Base-by-base conservation (phyloP, 2,329 filamentous ascomycete genomes). In the Ascochyta pisi region DNA sequence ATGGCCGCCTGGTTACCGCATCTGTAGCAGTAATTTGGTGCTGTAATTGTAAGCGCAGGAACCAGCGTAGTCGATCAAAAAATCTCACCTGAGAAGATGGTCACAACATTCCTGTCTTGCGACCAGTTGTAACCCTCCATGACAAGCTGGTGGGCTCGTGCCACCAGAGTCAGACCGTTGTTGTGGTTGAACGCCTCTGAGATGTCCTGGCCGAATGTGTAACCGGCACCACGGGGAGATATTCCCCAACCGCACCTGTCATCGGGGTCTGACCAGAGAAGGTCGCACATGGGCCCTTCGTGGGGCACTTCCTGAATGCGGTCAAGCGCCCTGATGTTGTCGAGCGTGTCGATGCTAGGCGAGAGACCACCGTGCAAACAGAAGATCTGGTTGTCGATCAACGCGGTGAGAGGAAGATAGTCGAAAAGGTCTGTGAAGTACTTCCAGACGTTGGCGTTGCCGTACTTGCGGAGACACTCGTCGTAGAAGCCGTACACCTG, bases 121-220 rank as follows among this genome's bases (percentile, higher is more conserved):
- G 93, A 97, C 95, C 95, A 99, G 77, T 98, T 99, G 80, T 98
- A 99, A 44, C 95, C 95, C 78, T 99, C 95, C 94, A 98, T 99
- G 58, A 99, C 95, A 76, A 99, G 82, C 81, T 99, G 95, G 83
- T 99, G 95, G 52, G 95, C 95, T 78, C 95, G 86, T 58, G 95
- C 95, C 73, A 99, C 96, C 61, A 98, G 83, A 50, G 94, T 98
- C 78, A 99, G 81, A 54, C 93, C 94, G 73, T 99, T 99, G 84
- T 98, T 98, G 77, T 98, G 94, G 79, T 98, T 98, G 82, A 99
- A 99, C 1, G 94, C 94, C 81, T 99, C 94, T 33, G 92, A 96
- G 70, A 98, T 98, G 76, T 98, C 94, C 80, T 97, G 93, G 57
- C 91, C 92, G 73, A 96, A 96, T 27, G 92, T 96, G 82, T 96